Conservation (phyloP, 257 asterid species). For the Solanum chiquidenum region DNA sequence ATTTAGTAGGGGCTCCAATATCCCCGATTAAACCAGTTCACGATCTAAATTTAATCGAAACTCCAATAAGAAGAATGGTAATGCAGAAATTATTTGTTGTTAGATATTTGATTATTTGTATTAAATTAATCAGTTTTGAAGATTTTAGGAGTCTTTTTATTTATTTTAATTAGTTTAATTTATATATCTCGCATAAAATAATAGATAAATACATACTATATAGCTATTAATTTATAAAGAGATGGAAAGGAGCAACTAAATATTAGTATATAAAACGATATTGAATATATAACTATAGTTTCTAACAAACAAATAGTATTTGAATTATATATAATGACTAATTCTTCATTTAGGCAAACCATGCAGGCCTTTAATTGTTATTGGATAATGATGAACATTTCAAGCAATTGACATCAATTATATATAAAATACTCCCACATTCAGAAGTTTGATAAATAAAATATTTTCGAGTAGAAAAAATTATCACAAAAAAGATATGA, state of each 20-base stretch:
- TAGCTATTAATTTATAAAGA: neutral
- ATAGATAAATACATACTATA: neutral
- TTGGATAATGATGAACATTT: neutral
- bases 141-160: fast-evolving
- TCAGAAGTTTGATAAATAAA: neutral
- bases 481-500: neutral
- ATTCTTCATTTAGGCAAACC: neutral
- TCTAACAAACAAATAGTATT: neutral
- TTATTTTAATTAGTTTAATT: neutral
- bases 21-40: too few relatives aligned
- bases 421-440: neutral
- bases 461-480: neutral
- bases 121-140: neutral
- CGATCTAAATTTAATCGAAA: too few relatives aligned
- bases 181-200: neutral
- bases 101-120: neutral
- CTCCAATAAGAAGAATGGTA: neutral
- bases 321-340: neutral
- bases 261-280: neutral
- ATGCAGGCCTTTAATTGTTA: neutral
- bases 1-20: too few relatives aligned
- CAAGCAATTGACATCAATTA: neutral
- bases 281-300: neutral
- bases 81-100: neutral
- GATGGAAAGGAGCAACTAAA: neutral